Conservation (phyloP, 345 rosid genomes). For the Cardiospermum halicacabum region DNA sequence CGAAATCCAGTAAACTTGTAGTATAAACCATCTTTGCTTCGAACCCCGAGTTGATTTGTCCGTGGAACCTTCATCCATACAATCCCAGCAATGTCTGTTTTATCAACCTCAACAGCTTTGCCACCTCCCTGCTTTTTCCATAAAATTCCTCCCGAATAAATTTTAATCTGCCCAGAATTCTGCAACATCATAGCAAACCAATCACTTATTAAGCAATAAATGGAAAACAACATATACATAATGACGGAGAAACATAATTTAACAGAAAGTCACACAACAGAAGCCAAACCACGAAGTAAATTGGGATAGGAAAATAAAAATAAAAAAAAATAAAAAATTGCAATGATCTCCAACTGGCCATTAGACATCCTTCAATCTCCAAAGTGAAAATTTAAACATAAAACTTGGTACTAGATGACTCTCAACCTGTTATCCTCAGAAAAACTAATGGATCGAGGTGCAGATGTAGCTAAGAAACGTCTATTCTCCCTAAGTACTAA, state of each 20-base stretch:
- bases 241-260: not conserved
- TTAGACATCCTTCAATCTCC: not conserved
- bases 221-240: not conserved
- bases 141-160: constrained; percentile 63
- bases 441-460: not conserved
- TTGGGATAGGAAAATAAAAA: not conserved
- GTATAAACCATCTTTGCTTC: constrained; percentile 67
- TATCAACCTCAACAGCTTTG: constrained; percentile 89
- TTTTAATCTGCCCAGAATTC: constrained; percentile 84
- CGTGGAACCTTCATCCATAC: constrained; percentile 93
- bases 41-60: constrained; percentile 76
- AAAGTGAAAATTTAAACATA: not conserved
- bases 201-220: not conserved
- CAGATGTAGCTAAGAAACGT: not conserved
- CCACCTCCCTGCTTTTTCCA: constrained; percentile 99
- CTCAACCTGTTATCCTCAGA: not conserved
- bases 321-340: not conserved
- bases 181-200: constrained; percentile 26
- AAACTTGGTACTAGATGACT: not conserved
- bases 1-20: constrained; percentile 90
- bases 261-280: not conserved
- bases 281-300: not conserved
- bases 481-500: too few relatives aligned
- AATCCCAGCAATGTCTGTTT: constrained; percentile 61
- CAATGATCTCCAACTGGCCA: not conserved